Percentiles rank a stretch among this genome's conserved stretches.
Conservation (phyloP, 257 asterid genomes). For the Cordia subcordata region DNA sequence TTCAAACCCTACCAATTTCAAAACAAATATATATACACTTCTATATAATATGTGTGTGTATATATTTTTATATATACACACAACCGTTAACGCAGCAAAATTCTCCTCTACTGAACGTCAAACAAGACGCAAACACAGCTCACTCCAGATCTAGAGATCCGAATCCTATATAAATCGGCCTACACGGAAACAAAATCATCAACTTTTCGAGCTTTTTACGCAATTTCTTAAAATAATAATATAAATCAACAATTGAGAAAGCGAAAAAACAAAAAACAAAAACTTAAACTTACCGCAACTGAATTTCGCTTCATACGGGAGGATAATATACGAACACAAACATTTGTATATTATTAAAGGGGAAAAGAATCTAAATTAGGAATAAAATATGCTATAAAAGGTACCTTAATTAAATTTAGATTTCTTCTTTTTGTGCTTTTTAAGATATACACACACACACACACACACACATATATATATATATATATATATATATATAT, state of each 20-base stretch:
- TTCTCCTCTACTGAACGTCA: too few species aligned
- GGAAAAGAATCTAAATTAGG: background rate
- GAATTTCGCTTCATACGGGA: background rate
- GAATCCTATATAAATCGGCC: conserved; percentile 26
- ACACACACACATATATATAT: too few species aligned
- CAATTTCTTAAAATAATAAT: background rate
- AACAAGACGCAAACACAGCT: conserved; percentile 27
- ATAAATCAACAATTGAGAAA: too few species aligned
- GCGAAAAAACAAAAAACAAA: background rate
- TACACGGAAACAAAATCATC: background rate
- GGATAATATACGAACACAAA: too few species aligned
- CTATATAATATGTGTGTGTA: too few species aligned
- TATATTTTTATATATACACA: too few species aligned
- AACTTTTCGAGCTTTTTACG: background rate
- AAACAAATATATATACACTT: background rate
- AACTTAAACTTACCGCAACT: background rate
- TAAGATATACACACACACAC: too few species aligned
- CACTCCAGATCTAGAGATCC: conserved; percentile 28
- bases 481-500: too few species aligned
- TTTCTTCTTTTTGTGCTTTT: too few species aligned
- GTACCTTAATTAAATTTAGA: too few species aligned
- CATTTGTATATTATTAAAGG: too few species aligned
- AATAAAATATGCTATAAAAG: background rate
- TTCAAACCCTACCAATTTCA: conserved; percentile 4
- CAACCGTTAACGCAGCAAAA: too few species aligned